Evolutionary conservation across 2,329 filamentous ascomycete species (phyloP), one percentile per base, ranked within the genome.

Genomic region (Lasiodiplodia hormozganensis): DNA sequence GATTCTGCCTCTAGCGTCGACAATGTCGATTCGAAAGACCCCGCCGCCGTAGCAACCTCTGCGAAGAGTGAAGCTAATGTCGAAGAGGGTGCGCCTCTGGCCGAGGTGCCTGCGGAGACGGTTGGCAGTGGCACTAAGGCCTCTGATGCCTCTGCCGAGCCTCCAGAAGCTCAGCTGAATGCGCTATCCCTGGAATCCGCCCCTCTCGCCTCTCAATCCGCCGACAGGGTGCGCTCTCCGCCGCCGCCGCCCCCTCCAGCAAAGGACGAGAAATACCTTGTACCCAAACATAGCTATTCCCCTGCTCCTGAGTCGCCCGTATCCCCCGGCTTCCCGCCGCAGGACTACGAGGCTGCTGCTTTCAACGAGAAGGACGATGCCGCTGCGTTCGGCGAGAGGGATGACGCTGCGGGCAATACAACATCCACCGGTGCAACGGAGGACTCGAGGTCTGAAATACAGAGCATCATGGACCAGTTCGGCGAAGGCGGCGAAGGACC

Each of bases 401-500:
- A 71, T 14, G 70, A 70, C 43, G 74, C 77, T 62, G 74, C 73
- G 16, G 78, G 75, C 16, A 76, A 72, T n/a, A 74, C 74, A 43
- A 74, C 73, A 56, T 76, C 78, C 70, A 86, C 88, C 25, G 89
- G 94, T 62, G 78, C 77, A 23, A 75, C 78, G 14, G 87, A 87
- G 62, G 89, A 88, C 64, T 93, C 92, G 1, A 88, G 89, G 69
- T 90, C 91, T 6, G 96, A 99, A 82, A 97, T 99, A 70, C 93
- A 97, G 80, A 97, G 88, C 77, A 98, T 99, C 78, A 98, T 99
- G 93, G 93, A 93, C 71, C 96, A 98, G 80, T 98, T 98, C 74
- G 90, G 91, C 73, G 89, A 92, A 75, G 88, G 88, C 62, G 88
- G 88, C 34, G 88, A 89, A 64, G 92, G 90, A 0, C 91, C 89